Base-by-base conservation (phyloP, 2,329 filamentous ascomycete species). In the Talaromyces amestolkiae region DNA sequence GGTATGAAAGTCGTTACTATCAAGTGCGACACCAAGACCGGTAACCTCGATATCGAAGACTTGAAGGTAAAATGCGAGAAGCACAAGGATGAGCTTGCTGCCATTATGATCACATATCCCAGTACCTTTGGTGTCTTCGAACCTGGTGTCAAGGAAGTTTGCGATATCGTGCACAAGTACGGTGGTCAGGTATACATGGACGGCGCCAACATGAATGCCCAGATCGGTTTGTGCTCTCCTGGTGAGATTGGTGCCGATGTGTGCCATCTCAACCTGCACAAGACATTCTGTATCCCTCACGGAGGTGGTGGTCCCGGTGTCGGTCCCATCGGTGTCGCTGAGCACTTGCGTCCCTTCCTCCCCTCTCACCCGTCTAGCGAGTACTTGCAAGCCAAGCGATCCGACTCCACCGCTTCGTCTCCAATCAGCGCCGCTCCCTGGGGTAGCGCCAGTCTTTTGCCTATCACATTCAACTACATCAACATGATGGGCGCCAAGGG, bases 121-220 rank as follows among this genome's bases (percentile, higher is more conserved):
- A 95, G 91, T 77, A 98, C 94, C 0, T 98, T 91, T 71, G 94
- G 94, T 76, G 92, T 98, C 35, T 98, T 96, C 74, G 94, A 98
- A 82, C 93, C 93, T 2, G 86, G 89, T 69, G 87, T 97, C 76
- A 95, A 93, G 82, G 87, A 91, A 74, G 93, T 89, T 17, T 97
- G 93, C 78, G 83, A 92, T 64, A 82, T 96, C 35, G 92, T 98
- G 19, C 94, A 98, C 80, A 79, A 90, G 69, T 83, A 96, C 74
- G 94, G 94, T 61, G 94, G 94, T 10, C 92, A 96, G 75, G 94
- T 98, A 17, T 98, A 97, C 83, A 97, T 98, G 94, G 94, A 98
- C 76, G 94, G 94, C 58, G 94, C 94, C 70, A 98, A 98, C 82
- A 95, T 97, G 92, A 98, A 97, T 75, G 94, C 94, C 19, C 94